These are phyloP conservation scores for Bauhinia variegata DNA, from an alignment of 306 rosid genomes.

Conservation along the genomic window DNA sequence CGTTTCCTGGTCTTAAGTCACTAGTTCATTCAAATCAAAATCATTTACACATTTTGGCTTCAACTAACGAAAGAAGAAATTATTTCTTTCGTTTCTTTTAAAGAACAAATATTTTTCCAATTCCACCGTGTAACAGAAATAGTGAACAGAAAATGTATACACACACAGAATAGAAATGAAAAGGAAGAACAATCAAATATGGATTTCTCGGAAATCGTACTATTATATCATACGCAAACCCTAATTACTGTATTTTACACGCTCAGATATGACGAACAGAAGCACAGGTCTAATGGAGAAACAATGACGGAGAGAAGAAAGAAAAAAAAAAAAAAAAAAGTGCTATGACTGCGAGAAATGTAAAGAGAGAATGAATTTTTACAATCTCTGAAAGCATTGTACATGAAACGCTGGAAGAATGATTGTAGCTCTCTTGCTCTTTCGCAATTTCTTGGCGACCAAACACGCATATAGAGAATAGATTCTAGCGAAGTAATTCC, in stretches of 20 bases:
- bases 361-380: slow-evolving; percentile 7
- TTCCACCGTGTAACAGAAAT: background rate
- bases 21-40: background rate
- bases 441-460: slow-evolving; percentile 9
- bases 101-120: slow-evolving; percentile 8
- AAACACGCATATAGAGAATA: background rate
- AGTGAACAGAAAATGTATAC: background rate
- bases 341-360: background rate
- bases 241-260: slow-evolving; percentile 24
- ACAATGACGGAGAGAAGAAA: background rate
- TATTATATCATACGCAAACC: slow-evolving; percentile 15
- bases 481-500: background rate
- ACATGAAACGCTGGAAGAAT: slow-evolving; percentile 3
- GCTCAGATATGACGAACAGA: background rate
- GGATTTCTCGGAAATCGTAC: background rate
- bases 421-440: background rate
- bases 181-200: background rate
- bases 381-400: background rate
- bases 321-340: background rate
- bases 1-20: slow-evolving; percentile 16
- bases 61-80: no score
- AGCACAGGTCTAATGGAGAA: background rate
- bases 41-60: background rate
- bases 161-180: background rate
- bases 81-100: no score